Percentiles rank a stretch among this genome's conserved stretches.
phyloP scores from a whole-genome alignment of 2,329 filamentous ascomycete genomes.

The Paraconiothyrium brasiliense region DNA sequence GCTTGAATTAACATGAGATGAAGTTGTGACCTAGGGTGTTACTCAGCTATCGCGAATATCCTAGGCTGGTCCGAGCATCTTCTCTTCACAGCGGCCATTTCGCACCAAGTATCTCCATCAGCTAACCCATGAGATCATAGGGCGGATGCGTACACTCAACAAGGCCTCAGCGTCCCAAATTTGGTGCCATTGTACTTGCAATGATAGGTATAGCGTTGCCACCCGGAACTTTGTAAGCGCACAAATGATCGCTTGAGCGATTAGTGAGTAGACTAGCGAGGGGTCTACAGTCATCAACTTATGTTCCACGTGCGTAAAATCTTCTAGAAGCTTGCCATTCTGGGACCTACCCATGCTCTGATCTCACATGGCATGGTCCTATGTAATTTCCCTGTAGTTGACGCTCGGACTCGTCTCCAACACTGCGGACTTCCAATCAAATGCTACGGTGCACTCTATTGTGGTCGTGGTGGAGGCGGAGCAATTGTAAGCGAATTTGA shows the following conservation, averaged over 20 bases:
- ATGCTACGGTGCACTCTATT: constrained; percentile 17
- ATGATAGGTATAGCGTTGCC: constrained; percentile 20
- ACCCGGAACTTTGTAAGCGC: constrained; percentile 44
- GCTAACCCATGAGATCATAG: constrained; percentile 38
- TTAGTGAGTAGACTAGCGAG: constrained; percentile 27
- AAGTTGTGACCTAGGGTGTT: constrained; percentile 30
- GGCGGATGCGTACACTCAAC: constrained; percentile 7
- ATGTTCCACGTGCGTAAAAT: background rate
- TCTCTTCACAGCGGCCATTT: constrained; percentile 19
- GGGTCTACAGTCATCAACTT: constrained; percentile 17
- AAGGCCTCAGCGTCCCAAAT: constrained; percentile 24
- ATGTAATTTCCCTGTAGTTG: constrained; percentile 24
- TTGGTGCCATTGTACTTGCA: constrained; percentile 26
- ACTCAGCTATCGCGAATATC: constrained; percentile 44
- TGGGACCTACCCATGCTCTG: constrained; percentile 19
- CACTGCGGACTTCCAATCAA: constrained; percentile 22
- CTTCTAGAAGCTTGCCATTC: constrained; percentile 40
- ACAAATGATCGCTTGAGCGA: constrained; percentile 31
- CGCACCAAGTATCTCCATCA: constrained; percentile 25
- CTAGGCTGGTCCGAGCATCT: constrained; percentile 25
- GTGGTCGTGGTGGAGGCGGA: constrained; percentile 28
- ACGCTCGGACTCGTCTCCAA: constrained; percentile 18
- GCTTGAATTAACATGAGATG: constrained; percentile 38
- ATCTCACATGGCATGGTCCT: constrained; percentile 29
- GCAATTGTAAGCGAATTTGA: constrained; percentile 22